phyloP scores from a whole-genome alignment of 805 yeast species.

The Debaryomyces tyrocola region DNA sequence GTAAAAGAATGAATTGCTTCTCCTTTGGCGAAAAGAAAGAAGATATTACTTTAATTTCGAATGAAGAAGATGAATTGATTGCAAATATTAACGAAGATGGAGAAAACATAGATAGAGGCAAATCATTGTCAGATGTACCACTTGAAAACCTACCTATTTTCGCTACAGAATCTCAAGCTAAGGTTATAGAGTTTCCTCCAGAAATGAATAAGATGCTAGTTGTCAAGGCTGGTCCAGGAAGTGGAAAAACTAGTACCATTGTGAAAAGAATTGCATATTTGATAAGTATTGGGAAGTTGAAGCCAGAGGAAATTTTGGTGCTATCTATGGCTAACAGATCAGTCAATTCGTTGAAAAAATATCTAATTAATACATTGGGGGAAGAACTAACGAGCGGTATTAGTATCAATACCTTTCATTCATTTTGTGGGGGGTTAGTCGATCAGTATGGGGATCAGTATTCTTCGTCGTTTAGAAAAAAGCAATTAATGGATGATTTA shows the following conservation, averaged over 20 bases:
- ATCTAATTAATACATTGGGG: constrained; percentile 35
- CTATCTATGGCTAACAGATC: constrained; percentile 71
- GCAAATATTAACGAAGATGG: not conserved
- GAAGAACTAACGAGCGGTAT: constrained; percentile 30
- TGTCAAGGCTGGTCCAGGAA: constrained; percentile 70
- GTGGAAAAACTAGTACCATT: constrained; percentile 68
- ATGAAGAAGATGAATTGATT: not conserved
- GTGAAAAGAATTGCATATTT: constrained; percentile 52
- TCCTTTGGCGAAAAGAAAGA: not conserved
- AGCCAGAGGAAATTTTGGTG: constrained; percentile 58
- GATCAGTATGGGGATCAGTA: constrained; percentile 30
- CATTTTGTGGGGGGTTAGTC: constrained; percentile 53
- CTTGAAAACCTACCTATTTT: not conserved
- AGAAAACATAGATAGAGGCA: no score
- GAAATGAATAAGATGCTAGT: constrained; percentile 43
- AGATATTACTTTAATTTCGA: not conserved
- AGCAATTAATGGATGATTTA: constrained; percentile 50
- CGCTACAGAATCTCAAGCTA: constrained; percentile 46
- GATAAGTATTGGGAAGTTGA: constrained; percentile 32
- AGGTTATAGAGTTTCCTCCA: constrained; percentile 45
- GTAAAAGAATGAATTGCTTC: not conserved
- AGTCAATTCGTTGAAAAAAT: constrained; percentile 46
- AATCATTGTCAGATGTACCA: no score
- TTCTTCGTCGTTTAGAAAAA: constrained; percentile 11
- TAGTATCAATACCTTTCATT: constrained; percentile 61